Evolutionary conservation across 2,329 filamentous ascomycete species (phyloP).

Genomic region (Phaeosphaeria sp.): DNA sequence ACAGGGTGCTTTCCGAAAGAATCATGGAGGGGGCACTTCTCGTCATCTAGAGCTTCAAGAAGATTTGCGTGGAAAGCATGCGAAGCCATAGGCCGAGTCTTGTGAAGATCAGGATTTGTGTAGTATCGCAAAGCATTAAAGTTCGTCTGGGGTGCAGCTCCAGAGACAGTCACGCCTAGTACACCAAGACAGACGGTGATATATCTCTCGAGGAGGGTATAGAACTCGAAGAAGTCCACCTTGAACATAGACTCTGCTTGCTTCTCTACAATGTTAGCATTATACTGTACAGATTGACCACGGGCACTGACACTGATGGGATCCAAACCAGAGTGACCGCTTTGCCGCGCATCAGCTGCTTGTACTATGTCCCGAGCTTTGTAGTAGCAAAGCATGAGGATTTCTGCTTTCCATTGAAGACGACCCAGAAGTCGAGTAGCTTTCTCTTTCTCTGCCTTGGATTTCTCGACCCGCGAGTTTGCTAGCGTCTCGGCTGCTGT

Average conservation of each 20-base stretch:
- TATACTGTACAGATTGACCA: neutral
- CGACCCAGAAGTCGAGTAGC: conserved; percentile 33
- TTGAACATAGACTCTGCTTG: conserved; percentile 69
- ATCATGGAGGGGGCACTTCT: conserved; percentile 61
- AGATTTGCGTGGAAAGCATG: conserved; percentile 76
- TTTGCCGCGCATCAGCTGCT: conserved; percentile 19
- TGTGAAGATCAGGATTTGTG: conserved; percentile 35
- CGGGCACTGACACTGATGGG: conserved; percentile 27
- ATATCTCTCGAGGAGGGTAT: conserved; percentile 73
- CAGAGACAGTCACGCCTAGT: conserved; percentile 62
- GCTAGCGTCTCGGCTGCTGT: conserved; percentile 33
- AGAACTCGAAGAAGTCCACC: conserved; percentile 79
- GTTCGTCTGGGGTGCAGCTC: conserved; percentile 20
- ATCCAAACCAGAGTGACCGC: conserved; percentile 13
- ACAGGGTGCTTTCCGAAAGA: conserved; percentile 64
- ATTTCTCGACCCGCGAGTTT: conserved; percentile 32
- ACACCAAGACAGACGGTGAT: conserved; percentile 71
- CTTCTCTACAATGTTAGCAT: conserved; percentile 24
- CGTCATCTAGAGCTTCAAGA: conserved; percentile 65
- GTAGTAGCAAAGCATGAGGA: conserved; percentile 37
- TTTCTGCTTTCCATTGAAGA: conserved; percentile 46
- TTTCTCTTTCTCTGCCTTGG: conserved; percentile 40
- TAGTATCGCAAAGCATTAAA: conserved; percentile 41
- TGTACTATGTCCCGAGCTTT: conserved; percentile 36
- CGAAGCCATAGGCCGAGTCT: conserved; percentile 27